Conservation (phyloP, 108 stramenopile genomes). For the Fistulifera pelliculosa region DNA sequence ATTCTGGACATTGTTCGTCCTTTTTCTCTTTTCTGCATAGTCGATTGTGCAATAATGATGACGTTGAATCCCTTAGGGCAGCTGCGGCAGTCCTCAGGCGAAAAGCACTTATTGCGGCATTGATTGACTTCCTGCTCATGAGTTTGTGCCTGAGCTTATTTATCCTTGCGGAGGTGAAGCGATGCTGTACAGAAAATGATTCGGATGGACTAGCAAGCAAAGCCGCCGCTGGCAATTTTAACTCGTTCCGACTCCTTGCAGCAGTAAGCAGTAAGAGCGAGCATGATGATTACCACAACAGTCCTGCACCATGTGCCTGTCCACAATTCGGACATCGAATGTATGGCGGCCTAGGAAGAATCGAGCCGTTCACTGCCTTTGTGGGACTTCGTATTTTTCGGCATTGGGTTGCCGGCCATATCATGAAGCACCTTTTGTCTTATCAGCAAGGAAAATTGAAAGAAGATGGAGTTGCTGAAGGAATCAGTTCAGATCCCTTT, state of each 20-base stretch:
- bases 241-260: too few species aligned
- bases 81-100: neutral
- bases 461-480: neutral
- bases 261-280: too few species aligned
- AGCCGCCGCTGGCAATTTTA: too few species aligned
- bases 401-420: constrained; percentile 26
- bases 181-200: constrained; percentile 35
- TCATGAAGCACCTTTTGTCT: neutral
- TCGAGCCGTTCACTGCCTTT: constrained; percentile 67
- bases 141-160: constrained; percentile 42
- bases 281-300: neutral
- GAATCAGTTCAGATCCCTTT: neutral
- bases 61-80: neutral
- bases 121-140: constrained; percentile 42
- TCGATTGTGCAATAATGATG: neutral
- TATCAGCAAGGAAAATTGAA: neutral
- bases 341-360: constrained; percentile 61
- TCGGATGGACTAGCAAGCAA: too few species aligned
- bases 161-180: constrained; percentile 45
- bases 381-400: constrained; percentile 59
- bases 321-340: constrained; percentile 41
- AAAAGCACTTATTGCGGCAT: constrained; percentile 16
- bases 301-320: constrained; percentile 23
- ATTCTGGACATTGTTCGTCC: constrained; percentile 48
- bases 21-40: constrained; percentile 18